These are phyloP conservation scores for Volutella citrinella DNA, from an alignment of 2,329 filamentous ascomycete genomes.

Conservation along the genomic window DNA sequence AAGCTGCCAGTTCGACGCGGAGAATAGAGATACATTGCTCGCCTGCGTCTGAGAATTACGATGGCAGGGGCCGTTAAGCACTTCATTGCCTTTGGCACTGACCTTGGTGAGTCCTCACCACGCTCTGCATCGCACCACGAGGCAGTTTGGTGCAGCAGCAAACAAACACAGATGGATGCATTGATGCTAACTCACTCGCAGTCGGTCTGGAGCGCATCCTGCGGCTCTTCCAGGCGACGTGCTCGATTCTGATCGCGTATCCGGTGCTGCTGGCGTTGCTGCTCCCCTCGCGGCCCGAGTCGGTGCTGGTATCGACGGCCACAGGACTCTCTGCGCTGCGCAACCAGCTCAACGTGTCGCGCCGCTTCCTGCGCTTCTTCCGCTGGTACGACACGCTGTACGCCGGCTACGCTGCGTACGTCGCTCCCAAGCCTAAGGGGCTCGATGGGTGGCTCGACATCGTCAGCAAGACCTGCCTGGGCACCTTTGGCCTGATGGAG, in stretches of 20 bases:
- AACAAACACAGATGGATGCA: no score
- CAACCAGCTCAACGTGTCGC: slow-evolving; percentile 43
- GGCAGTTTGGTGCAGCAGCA: no score
- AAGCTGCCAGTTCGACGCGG: not conserved
- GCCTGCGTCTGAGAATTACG: no score
- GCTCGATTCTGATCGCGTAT: slow-evolving; percentile 46
- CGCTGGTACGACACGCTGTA: slow-evolving; percentile 63
- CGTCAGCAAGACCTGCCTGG: slow-evolving; percentile 56
- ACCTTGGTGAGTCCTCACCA: slow-evolving; percentile 38
- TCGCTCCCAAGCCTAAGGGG: slow-evolving; percentile 19
- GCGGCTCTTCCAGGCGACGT: slow-evolving; percentile 52
- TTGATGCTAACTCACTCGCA: slow-evolving; percentile 25
- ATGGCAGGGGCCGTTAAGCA: slow-evolving; percentile 30
- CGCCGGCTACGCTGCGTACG: slow-evolving; percentile 44
- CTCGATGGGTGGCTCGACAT: slow-evolving; percentile 50
- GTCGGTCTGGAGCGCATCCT: slow-evolving; percentile 61
- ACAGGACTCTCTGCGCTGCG: slow-evolving; percentile 35
- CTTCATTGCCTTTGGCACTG: slow-evolving; percentile 44
- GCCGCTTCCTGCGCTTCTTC: slow-evolving; percentile 66
- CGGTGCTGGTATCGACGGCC: slow-evolving; percentile 26
- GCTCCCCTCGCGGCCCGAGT: slow-evolving; percentile 17
- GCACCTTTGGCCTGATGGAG: slow-evolving; percentile 67
- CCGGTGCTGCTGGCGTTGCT: slow-evolving; percentile 37
- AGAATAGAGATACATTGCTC: no score
- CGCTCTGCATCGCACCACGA: no score